Conservation (phyloP, 2,329 filamentous ascomycete genomes). For the Chaetothyriales sp. region DNA sequence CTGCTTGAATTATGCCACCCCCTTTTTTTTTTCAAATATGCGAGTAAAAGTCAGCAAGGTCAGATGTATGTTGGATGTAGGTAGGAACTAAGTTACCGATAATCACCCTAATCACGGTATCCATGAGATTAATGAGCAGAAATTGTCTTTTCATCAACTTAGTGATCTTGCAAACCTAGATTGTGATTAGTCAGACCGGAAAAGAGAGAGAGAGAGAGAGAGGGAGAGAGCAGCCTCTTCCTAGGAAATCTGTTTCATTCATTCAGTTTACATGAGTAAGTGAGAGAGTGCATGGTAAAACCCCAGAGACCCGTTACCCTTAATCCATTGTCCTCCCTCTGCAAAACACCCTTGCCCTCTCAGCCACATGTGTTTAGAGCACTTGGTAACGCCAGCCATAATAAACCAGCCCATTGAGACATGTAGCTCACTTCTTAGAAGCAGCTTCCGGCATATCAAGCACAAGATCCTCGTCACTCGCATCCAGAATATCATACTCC, state of each 20-base stretch:
- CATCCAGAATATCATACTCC: slow-evolving; percentile 94
- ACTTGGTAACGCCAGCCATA: not conserved
- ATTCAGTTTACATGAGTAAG: not conserved
- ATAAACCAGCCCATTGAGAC: not conserved
- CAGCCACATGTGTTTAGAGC: not conserved
- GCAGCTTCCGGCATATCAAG: slow-evolving; percentile 28
- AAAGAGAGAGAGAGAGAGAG: too few relatives aligned
- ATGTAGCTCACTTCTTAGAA: slow-evolving; percentile 6
- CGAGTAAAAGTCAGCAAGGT: too few relatives aligned
- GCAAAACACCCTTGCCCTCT: not conserved
- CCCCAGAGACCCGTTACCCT: not conserved
- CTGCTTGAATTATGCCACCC: too few relatives aligned
- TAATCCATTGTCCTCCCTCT: not conserved
- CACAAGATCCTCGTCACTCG: slow-evolving; percentile 72
- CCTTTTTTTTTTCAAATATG: too few relatives aligned
- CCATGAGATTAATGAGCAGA: too few relatives aligned
- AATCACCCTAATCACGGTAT: too few relatives aligned
- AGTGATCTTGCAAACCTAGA: too few relatives aligned
- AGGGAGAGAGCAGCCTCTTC: not conserved
- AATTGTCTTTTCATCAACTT: too few relatives aligned
- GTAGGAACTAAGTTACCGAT: too few relatives aligned
- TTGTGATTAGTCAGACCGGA: too few relatives aligned
- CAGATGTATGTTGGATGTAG: too few relatives aligned
- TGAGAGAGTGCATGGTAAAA: not conserved
- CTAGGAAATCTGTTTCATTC: not conserved